Evolutionary conservation across 2,329 filamentous ascomycete genomes (phyloP).

Genomic region (Ophiostoma novo-ulmi): DNA sequence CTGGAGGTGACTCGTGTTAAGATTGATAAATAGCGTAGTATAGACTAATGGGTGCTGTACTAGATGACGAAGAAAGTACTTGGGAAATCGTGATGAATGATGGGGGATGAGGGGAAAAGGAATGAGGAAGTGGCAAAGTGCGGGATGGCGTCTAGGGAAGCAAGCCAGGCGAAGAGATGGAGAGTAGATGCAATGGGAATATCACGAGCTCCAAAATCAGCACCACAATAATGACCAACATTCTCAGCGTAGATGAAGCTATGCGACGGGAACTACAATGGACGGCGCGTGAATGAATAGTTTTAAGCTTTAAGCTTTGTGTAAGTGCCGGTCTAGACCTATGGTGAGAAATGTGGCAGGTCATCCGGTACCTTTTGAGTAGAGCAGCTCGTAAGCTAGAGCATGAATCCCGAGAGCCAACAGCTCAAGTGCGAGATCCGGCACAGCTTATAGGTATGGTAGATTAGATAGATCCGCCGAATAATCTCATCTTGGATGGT

Average conservation of each 20-base stretch:
- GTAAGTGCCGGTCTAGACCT: background rate
- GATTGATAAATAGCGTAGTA: conserved; percentile 34
- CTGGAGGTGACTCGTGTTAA: conserved; percentile 70
- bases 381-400: background rate
- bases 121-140: background rate
- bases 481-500: background rate
- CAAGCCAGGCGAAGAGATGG: background rate
- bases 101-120: background rate
- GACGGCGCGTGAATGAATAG: background rate
- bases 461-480: background rate
- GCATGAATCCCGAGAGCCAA: background rate
- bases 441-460: background rate
- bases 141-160: background rate
- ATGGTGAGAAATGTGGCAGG: background rate
- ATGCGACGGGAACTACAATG: background rate
- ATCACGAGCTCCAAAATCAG: background rate
- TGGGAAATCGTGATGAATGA: background rate
- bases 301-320: background rate
- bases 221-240: background rate
- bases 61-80: background rate
- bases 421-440: background rate
- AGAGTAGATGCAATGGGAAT: background rate
- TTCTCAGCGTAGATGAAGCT: background rate
- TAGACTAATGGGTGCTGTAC: too few species aligned
- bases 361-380: background rate